phyloP scores from a whole-genome alignment of 768 basidiomycete species.

The Pleurotus citrinopileatus region DNA sequence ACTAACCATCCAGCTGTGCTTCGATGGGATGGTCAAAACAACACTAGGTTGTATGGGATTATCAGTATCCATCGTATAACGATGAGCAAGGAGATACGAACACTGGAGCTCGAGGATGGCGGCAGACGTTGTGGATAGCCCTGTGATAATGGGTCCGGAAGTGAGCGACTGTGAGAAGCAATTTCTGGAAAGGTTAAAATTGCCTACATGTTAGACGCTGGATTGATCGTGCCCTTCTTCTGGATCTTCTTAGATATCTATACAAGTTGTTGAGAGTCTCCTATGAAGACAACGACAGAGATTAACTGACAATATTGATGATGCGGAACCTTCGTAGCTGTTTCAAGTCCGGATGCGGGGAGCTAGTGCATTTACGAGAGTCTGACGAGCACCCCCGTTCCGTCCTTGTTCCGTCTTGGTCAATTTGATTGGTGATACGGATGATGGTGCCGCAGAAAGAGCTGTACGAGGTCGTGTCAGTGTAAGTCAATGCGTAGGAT shows the following conservation, averaged over 20 bases:
- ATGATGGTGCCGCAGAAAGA: constrained; percentile 3
- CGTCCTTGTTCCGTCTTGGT: not conserved
- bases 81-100: not conserved
- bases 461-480: not conserved
- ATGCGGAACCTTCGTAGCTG: constrained; percentile 4
- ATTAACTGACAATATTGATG: not conserved
- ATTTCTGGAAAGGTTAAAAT: not conserved
- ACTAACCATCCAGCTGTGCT: constrained; percentile 7
- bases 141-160: not conserved
- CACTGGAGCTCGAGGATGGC: not conserved
- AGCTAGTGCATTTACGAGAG: not conserved
- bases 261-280: not conserved
- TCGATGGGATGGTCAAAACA: constrained; percentile 6
- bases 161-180: not conserved
- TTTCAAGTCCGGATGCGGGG: not conserved
- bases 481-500: not conserved
- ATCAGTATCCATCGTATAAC: not conserved
- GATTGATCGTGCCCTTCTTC: not conserved
- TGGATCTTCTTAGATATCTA: not conserved
- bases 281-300: not conserved
- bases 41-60: not conserved
- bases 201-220: not conserved
- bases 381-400: not conserved
- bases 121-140: not conserved
- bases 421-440: not conserved